A percentile compares a stretch with the other conserved stretches of the same genome.
Conservation (phyloP, 345 rosid genomes). For the Populus deltoides region DNA sequence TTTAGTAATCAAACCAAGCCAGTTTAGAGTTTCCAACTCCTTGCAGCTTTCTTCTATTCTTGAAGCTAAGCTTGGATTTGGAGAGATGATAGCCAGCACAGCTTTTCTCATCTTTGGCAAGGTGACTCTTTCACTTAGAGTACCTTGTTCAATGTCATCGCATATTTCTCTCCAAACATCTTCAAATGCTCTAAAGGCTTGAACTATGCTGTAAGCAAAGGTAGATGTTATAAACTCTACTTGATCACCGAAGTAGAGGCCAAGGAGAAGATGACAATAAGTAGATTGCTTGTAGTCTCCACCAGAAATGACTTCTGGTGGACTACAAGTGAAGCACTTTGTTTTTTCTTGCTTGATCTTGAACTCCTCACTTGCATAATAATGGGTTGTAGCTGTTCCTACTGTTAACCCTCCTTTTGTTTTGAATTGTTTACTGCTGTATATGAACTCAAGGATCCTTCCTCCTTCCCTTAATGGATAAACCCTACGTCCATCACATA, state of each 20-base stretch:
- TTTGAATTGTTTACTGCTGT: conserved; percentile 72
- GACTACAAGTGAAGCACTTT: conserved; percentile 78
- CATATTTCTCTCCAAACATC: conserved; percentile 74
- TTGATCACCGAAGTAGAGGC: conserved; percentile 53
- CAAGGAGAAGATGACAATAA: conserved; percentile 87
- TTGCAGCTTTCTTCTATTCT: conserved; percentile 44
- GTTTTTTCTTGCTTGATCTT: conserved; percentile 70
- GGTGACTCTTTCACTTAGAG: conserved; percentile 54
- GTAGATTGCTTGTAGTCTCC: conserved; percentile 82
- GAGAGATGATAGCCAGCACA: conserved; percentile 53
- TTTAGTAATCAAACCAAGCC: conserved; percentile 56
- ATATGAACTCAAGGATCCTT: conserved; percentile 83
- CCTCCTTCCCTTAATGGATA: conserved; percentile 80
- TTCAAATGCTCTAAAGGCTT: conserved; percentile 70
- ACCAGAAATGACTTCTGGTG: conserved; percentile 66
- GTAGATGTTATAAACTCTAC: conserved; percentile 83
- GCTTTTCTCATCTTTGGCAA: conserved; percentile 49
- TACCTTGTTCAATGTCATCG: conserved; percentile 55
- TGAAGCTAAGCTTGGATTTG: conserved; percentile 55
- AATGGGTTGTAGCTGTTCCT: conserved; percentile 93
- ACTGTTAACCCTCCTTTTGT: conserved; percentile 66
- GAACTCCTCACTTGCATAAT: conserved; percentile 84
- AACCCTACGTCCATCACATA: conserved; percentile 31
- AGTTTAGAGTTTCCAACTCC: conserved; percentile 44
- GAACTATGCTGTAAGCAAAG: conserved; percentile 78